Conservation (phyloP, 495 filamentous ascomycete species). For the Xylaria nigripes region DNA sequence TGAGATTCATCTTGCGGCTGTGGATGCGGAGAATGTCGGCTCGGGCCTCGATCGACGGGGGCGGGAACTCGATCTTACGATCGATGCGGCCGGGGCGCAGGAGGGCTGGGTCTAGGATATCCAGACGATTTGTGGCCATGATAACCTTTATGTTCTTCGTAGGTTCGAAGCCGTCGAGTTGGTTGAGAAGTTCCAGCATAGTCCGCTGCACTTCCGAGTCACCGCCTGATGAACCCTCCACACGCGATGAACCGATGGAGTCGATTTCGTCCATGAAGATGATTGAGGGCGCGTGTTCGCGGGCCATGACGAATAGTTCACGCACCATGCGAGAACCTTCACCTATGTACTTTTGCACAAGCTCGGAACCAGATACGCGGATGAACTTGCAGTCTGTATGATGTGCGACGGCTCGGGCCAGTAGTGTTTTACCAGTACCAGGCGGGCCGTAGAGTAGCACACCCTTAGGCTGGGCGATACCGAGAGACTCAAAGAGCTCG, state of each 20-base stretch:
- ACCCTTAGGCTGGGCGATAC: conserved; percentile 96
- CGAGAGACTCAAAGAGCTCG: conserved; percentile 95
- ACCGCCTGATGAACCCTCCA: conserved; percentile 88
- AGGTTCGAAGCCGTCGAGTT: conserved; percentile 96
- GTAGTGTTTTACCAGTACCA: conserved; percentile 92
- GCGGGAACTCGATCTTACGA: conserved; percentile 98
- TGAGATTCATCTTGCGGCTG: conserved; percentile 95
- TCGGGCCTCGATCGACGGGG: conserved; percentile 91
- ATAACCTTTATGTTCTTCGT: conserved; percentile 99
- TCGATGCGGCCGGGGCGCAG: conserved; percentile 94
- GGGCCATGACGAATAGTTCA: conserved; percentile 97
- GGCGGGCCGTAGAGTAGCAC: conserved; percentile 95
- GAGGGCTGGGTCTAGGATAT: conserved; percentile 92
- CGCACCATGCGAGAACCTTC: conserved; percentile 98
- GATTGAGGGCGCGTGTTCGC: conserved; percentile 97
- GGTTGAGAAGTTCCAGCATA: conserved; percentile 97
- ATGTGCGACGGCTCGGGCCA: conserved; percentile 93
- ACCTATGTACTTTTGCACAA: conserved; percentile 99
- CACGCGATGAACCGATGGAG: conserved; percentile 92
- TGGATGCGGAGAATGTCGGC: conserved; percentile 98
- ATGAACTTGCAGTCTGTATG: conserved; percentile 99
- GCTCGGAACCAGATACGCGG: conserved; percentile 86
- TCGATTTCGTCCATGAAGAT: conserved; percentile 99
- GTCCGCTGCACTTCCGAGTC: conserved; percentile 99
- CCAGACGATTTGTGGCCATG: conserved; percentile 97